Base-by-base conservation (phyloP, 352 stramenopile genomes). In the Phytophthora chlamydospora region DNA sequence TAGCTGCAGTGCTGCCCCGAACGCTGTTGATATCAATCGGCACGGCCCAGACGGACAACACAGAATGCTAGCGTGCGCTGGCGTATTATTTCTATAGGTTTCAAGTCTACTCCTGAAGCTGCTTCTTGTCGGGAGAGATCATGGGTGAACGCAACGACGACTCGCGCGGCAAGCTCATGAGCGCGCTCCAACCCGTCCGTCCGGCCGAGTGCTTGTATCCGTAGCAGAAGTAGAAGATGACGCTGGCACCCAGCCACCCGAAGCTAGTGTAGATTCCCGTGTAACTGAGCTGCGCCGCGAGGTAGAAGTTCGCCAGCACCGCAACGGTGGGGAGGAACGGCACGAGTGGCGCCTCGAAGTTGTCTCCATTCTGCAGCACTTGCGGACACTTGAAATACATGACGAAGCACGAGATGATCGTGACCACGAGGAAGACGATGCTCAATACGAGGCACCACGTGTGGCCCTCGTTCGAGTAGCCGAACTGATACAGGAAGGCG, bases 151-250 rank as follows among this genome's bases (percentile, higher is more conserved):
- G 66, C 58, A 80, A 48, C 7, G 52, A 68, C 60, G 77, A 82
- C 48, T 83, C 73, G 21, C 64, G 61, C 17, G 80, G 77, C 19
- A 86, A 51, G 40, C 79, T 76, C 45, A 91, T 66, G 29, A 91
- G 62, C 34, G 69, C 54, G 46, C 68, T 79, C 84, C 84, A 93
- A 13, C 78, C 80, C 0, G 75, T 80, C 36, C 82, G 80, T 34
- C 80, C 80, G 11, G 77, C 78, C 29, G 78, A 80, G 73, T 89
- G 70, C 43, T 65, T 65, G 60, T 89, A 93, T 38, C 84, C 84
- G 62, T 93, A 93, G 16, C 71, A 66, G 36, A 91, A 88, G 73
- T 93, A 91, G 55, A 83, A 89, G 10, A 91, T 7, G 6, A 88
- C 70, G 8, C 66, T 83, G 2, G 69, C 75, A 4, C 33, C 66